Base-by-base conservation (phyloP, 768 basidiomycete species). In the Psilocybe tampanensis region DNA sequence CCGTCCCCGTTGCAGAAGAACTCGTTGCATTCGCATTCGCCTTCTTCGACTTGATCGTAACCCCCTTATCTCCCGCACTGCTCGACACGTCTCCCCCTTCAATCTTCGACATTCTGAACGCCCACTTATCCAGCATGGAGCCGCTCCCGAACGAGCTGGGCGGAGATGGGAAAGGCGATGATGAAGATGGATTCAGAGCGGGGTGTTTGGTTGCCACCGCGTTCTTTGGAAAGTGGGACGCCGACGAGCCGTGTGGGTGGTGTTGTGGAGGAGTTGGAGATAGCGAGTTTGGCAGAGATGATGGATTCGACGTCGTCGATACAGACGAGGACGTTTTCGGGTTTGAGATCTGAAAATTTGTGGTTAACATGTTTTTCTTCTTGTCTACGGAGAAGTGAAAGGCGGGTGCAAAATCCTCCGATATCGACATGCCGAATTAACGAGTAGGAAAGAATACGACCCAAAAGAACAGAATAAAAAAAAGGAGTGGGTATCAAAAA, bases 261-360 rank as follows among this genome's bases (percentile, higher is more conserved):
- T 1, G 79, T 75, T 24, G 73, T 76, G 22, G 83, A 77, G 39
- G 77, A 78, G 39, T 76, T 56, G 58, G 76, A 53, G 62, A 75
- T 34, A 62, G 85, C 84, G 53, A 95, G 77, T 70, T 97, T 95
- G 22, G 91, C 77, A 57, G 87, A 83, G 49, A 98, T 95, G 69
- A 98, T 94, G 17, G 85, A 78, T 66, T 98, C 96, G 63, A 98
- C 96, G 68, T 98, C 92, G 68, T 98, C 96, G 66, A 99, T 98
- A 72, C 86, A 90, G 61, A 99, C 94, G 48, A 99, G 84, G 23
- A 99, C 95, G 73, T 99, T 99, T 73, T 99, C 96, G 0, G 96
- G 96, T 72, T 99, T 99, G 23, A 39, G 44, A 44, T 23, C 52
- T 34, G 33, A n/a, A n/a, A n/a, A n/a, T n/a, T n/a, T n/a, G n/a